A percentile compares a stretch with the other conserved stretches of the same genome.
These are phyloP conservation scores for Claviceps humidiphila DNA, from an alignment of 2,329 filamentous ascomycete species.

Conservation along the genomic window DNA sequence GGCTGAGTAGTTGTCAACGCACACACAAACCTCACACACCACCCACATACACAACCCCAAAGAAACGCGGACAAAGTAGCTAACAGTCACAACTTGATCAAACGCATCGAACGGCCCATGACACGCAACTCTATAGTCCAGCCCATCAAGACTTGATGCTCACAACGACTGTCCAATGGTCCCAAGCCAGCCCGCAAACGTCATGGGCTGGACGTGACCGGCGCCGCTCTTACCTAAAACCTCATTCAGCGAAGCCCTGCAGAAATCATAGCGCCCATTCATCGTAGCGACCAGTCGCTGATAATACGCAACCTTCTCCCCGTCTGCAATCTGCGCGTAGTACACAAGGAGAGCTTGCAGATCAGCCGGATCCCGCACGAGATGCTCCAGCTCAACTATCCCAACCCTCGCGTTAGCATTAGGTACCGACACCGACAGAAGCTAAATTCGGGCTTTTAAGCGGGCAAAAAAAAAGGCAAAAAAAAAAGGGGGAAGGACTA, in stretches of 20 bases:
- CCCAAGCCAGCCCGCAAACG: conserved; percentile 41
- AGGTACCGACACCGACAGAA: too few species aligned
- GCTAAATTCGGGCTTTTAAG: too few species aligned
- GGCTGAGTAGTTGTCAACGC: too few species aligned
- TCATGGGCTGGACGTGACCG: conserved; percentile 32
- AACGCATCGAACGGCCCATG: too few species aligned
- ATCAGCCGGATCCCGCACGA: conserved; percentile 25
- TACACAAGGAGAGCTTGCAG: conserved; percentile 26
- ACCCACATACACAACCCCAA: too few species aligned
- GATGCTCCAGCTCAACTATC: conserved; percentile 26
- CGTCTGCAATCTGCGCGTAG: conserved; percentile 33
- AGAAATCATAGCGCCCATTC: conserved; percentile 54
- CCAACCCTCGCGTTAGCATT: conserved; percentile 10
- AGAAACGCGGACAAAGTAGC: too few species aligned
- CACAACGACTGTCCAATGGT: conserved; percentile 10
- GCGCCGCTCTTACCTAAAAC: conserved; percentile 22
- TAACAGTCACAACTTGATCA: too few species aligned
- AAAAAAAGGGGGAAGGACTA: not conserved
- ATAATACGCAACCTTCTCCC: conserved; percentile 37
- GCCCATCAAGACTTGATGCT: not conserved
- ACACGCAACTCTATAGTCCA: too few species aligned
- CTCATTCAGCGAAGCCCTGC: conserved; percentile 45
- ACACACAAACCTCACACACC: too few species aligned
- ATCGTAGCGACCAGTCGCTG: conserved; percentile 54
- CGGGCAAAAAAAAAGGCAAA: not conserved